Conservation (phyloP, 2,329 filamentous ascomycete species). For the Graphilbum sp. region DNA sequence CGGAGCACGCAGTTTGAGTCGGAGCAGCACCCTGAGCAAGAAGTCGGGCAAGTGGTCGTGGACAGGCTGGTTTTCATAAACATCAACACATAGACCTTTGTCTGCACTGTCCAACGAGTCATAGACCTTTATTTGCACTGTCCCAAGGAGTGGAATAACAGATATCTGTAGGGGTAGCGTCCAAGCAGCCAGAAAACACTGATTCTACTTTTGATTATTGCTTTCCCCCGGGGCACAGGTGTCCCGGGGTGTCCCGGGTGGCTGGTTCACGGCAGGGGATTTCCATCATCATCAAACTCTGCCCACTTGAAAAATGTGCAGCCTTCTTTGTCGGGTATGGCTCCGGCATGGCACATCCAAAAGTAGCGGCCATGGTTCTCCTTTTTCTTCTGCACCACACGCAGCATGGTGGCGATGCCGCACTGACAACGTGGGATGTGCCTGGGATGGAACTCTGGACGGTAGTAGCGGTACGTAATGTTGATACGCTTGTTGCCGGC, state of each 20-base stretch:
- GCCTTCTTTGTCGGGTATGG: slow-evolving; percentile 48
- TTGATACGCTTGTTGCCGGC: slow-evolving; percentile 74
- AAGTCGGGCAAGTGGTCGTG: slow-evolving; percentile 11
- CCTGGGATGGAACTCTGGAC: slow-evolving; percentile 56
- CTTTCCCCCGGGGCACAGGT: too few species aligned
- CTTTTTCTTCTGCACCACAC: slow-evolving; percentile 64
- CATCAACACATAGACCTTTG: too few species aligned
- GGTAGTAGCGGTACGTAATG: slow-evolving; percentile 84
- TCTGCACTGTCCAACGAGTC: too few species aligned
- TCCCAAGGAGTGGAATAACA: too few species aligned
- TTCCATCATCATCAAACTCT: slow-evolving; percentile 71
- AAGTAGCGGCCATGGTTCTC: slow-evolving; percentile 65
- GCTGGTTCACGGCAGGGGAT: too few species aligned
- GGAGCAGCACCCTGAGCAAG: slow-evolving; percentile 8
- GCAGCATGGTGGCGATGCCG: slow-evolving; percentile 47
- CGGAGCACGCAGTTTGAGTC: slow-evolving; percentile 4
- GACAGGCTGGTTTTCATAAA: slow-evolving; percentile 11
- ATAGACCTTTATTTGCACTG: too few species aligned
- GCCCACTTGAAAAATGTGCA: slow-evolving; percentile 79
- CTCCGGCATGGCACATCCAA: slow-evolving; percentile 81
- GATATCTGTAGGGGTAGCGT: too few species aligned
- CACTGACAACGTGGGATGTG: slow-evolving; percentile 68
- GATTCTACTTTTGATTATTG: too few species aligned
- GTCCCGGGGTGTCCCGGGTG: too few species aligned
- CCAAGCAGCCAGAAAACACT: too few species aligned